These are phyloP conservation scores for Globisporangium acanthophoron DNA, from an alignment of 352 stramenopile genomes.

Conservation along the genomic window DNA sequence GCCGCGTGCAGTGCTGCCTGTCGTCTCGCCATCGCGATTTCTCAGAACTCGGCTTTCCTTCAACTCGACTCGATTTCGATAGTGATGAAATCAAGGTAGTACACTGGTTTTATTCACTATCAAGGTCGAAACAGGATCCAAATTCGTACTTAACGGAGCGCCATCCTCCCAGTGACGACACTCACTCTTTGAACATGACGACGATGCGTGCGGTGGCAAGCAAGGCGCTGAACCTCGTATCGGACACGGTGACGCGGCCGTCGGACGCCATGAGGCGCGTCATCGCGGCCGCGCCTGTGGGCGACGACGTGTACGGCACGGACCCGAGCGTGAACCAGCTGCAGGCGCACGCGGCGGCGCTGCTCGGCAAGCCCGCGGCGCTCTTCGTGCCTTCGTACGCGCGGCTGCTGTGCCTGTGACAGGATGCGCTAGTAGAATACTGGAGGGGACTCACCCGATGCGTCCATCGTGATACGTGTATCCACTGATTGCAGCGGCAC, in stretches of 20 bases:
- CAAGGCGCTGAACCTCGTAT: constrained; percentile 89
- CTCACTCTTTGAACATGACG: not conserved
- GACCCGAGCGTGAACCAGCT: constrained; percentile 95
- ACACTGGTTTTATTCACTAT: not conserved
- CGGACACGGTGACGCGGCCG: constrained; percentile 96
- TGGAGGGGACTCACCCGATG: too few species aligned
- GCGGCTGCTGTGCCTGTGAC: too few species aligned
- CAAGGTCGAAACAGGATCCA: not conserved
- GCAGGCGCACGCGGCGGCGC: constrained; percentile 86
- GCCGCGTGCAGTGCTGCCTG: not conserved
- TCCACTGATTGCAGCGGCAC: constrained; percentile 67
- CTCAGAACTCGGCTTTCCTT: not conserved
- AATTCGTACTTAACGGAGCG: not conserved
- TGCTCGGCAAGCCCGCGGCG: constrained; percentile 93
- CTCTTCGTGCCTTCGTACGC: constrained; percentile 94
- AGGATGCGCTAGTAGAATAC: too few species aligned
- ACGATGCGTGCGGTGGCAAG: constrained; percentile 7
- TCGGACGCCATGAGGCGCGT: constrained; percentile 89
- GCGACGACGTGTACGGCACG: constrained; percentile 69
- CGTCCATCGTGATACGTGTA: too few species aligned
- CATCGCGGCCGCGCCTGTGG: constrained; percentile 75
- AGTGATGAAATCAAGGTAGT: not conserved
- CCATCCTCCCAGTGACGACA: not conserved
- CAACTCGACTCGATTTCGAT: not conserved
- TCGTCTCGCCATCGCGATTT: not conserved